Evolutionary conservation across 2,329 filamentous ascomycete genomes (phyloP).

Genomic region (Sclerotinia spermophila): DNA sequence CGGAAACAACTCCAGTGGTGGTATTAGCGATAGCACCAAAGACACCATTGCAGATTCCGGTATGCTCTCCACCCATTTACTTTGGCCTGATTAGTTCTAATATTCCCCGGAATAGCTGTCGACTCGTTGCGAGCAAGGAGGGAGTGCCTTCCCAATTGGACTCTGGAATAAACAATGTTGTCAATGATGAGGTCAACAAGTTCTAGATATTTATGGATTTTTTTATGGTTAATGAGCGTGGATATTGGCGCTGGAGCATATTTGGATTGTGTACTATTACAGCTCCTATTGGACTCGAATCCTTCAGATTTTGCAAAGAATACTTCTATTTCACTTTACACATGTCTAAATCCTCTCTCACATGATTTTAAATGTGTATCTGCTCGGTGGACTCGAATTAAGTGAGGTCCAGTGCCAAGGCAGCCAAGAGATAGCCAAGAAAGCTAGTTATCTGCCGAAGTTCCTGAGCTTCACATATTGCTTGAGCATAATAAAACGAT

Average conservation of each 20-base stretch:
- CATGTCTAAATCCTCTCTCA: background rate
- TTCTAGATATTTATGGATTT: background rate
- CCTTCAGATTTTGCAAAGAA: background rate
- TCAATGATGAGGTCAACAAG: slow-evolving; percentile 11
- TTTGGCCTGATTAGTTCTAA: background rate
- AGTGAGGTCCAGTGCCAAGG: background rate
- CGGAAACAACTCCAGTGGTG: slow-evolving; percentile 30
- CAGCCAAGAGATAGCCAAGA: background rate
- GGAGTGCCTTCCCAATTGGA: slow-evolving; percentile 36
- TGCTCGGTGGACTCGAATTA: background rate
- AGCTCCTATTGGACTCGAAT: background rate
- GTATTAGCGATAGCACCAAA: slow-evolving; percentile 33
- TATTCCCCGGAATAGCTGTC: slow-evolving; percentile 28
- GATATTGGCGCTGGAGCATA: background rate
- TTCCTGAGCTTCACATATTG: background rate
- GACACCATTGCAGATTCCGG: slow-evolving; percentile 39
- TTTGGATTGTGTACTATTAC: background rate
- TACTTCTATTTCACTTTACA: background rate
- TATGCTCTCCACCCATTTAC: slow-evolving; percentile 21
- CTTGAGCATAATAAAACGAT: background rate
- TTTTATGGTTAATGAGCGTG: background rate
- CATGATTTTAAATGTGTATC: background rate
- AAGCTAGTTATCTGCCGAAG: background rate
- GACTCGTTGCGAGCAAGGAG: slow-evolving; percentile 38
- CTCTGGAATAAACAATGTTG: slow-evolving; percentile 31